Evolutionary conservation across 257 asterid species (phyloP).

Genomic region (Solanum tarapatanum): DNA sequence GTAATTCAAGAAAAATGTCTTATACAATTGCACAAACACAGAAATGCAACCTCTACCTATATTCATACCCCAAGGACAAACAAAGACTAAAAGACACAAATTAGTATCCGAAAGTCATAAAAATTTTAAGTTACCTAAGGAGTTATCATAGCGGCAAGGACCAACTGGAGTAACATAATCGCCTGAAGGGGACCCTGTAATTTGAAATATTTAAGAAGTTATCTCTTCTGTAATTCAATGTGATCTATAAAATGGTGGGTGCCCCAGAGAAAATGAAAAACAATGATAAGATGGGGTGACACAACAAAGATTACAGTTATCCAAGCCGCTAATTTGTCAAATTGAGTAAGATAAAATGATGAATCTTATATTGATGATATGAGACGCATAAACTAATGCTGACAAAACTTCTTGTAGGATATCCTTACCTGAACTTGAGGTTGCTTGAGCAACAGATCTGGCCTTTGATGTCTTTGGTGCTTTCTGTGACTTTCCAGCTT

Average conservation of each 20-base stretch:
- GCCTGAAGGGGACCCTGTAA: conserved; percentile 71
- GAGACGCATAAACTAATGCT: neutral
- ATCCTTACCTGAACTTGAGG: conserved; percentile 50
- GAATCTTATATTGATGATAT: neutral
- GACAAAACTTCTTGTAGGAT: conserved; percentile 1
- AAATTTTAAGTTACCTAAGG: conserved; percentile 48
- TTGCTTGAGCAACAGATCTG: conserved; percentile 40
- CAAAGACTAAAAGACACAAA: conserved; percentile 12
- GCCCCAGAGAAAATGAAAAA: conserved; percentile 6
- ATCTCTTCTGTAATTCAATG: neutral
- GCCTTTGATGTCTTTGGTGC: conserved; percentile 65
- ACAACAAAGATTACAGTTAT: neutral
- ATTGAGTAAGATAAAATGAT: neutral
- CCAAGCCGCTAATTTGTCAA: neutral
- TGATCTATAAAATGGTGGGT: neutral
- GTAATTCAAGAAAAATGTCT: neutral
- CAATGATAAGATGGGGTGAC: neutral
- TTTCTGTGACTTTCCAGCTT: conserved; percentile 61
- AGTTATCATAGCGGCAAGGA: conserved; percentile 88
- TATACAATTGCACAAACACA: neutral
- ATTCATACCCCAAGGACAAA: neutral
- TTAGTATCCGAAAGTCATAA: neutral
- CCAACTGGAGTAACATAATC: conserved; percentile 68
- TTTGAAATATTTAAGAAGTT: conserved; percentile 16
- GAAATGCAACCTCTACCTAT: neutral